phyloP scores from a whole-genome alignment of 2,329 filamentous ascomycete species.

The Aureobasidium sp. region DNA sequence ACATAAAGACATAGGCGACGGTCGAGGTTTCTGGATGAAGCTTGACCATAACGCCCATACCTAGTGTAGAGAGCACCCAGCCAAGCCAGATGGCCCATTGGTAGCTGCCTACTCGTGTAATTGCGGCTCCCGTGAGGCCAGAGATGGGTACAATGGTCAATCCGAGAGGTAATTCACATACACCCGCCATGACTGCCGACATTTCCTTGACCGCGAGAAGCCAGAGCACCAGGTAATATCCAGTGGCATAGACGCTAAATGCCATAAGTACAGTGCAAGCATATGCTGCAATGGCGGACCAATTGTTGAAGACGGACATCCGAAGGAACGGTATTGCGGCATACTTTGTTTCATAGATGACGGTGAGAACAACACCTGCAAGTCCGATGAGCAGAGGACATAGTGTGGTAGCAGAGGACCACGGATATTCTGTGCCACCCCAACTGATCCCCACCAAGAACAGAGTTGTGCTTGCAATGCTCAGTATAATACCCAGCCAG shows the following conservation, averaged over 20 bases:
- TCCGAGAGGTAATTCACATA: conserved; percentile 36
- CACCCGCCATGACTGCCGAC: conserved; percentile 49
- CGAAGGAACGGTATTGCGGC: conserved; percentile 34
- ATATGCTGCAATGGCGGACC: not conserved
- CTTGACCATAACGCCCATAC: not conserved
- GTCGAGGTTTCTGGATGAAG: conserved; percentile 15
- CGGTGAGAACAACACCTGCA: conserved; percentile 24
- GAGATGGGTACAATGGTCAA: conserved; percentile 28
- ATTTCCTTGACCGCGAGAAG: conserved; percentile 60
- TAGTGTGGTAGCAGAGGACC: conserved; percentile 30
- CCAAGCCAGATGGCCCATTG: conserved; percentile 39
- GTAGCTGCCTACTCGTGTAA: conserved; percentile 42
- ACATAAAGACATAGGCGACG: conserved; percentile 35
- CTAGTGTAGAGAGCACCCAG: conserved; percentile 11
- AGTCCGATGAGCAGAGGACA: conserved; percentile 30
- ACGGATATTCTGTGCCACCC: conserved; percentile 35
- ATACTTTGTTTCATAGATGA: conserved; percentile 30
- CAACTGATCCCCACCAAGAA: conserved; percentile 46
- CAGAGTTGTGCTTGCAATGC: conserved; percentile 44
- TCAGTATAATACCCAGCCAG: conserved; percentile 45
- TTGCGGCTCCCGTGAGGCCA: conserved; percentile 34
- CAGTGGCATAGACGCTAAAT: conserved; percentile 51
- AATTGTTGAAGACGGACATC: not conserved
- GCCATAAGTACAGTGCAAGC: conserved; percentile 26
- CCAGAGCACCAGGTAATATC: conserved; percentile 66